Evolutionary conservation across 345 rosid species (phyloP).

Genomic region (Balakata baccata): DNA sequence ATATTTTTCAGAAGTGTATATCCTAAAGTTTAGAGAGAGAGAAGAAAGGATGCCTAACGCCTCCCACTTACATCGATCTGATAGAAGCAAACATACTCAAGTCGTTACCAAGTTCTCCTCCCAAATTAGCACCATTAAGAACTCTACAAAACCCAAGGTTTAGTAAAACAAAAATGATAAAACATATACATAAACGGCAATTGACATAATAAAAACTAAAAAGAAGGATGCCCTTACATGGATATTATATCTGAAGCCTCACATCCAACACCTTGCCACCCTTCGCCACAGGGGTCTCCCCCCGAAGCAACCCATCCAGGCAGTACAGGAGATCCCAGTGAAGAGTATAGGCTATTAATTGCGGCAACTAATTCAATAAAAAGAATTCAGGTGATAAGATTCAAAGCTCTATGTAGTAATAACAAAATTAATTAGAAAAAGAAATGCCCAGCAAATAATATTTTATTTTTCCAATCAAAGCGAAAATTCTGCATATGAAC

Average conservation of each 20-base stretch:
- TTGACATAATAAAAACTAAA: slow-evolving; percentile 1
- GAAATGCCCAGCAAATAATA: background rate
- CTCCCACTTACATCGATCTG: slow-evolving; percentile 61
- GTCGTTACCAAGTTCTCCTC: slow-evolving; percentile 80
- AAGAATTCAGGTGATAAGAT: slow-evolving; percentile 36
- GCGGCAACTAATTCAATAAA: slow-evolving; percentile 69
- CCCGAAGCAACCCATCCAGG: slow-evolving; percentile 91
- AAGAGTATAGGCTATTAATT: slow-evolving; percentile 60
- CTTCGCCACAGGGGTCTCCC: slow-evolving; percentile 94
- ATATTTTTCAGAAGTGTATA: background rate
- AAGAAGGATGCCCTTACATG: slow-evolving; percentile 42
- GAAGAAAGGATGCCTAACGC: background rate
- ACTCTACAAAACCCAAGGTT: slow-evolving; percentile 39
- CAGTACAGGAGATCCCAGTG: slow-evolving; percentile 71
- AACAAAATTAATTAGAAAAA: background rate
- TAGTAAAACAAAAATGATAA: background rate
- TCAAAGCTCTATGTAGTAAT: slow-evolving; percentile 8
- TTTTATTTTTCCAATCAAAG: background rate
- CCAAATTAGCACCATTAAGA: slow-evolving; percentile 86
- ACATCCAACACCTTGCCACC: slow-evolving; percentile 89
- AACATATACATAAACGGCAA: background rate
- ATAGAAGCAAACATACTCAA: slow-evolving; percentile 68
- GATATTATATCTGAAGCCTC: slow-evolving; percentile 50
- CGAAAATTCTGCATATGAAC: background rate
- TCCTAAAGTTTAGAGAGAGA: background rate